Evolutionary conservation across 352 stramenopile species (phyloP).

Genomic region (Thalassiosira livingstoniorum): DNA sequence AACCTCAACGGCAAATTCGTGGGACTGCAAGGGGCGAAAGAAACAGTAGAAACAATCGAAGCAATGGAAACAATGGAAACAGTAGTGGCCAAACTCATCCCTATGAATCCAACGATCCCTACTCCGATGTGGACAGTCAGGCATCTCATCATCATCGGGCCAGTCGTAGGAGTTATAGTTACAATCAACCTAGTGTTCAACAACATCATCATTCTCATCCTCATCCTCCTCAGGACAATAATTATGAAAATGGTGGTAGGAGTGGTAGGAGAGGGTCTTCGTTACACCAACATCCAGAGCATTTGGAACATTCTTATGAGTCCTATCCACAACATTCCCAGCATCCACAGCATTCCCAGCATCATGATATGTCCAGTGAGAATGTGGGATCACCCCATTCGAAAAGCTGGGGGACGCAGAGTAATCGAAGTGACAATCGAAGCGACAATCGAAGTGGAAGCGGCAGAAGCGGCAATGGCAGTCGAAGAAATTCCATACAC

Average conservation of each 20-base stretch:
- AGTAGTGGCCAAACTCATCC: not conserved
- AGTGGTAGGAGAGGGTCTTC: not conserved
- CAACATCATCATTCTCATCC: not conserved
- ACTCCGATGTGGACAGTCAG: conserved; percentile 35
- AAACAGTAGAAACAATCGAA: not conserved
- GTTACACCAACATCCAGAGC: no score
- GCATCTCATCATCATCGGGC: conserved; percentile 21
- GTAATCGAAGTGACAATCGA: not conserved
- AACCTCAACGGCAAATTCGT: not conserved
- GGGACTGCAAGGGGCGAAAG: not conserved
- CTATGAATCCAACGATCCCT: conserved; percentile 10
- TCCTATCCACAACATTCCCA: not conserved
- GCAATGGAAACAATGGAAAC: not conserved
- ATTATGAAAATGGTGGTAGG: not conserved
- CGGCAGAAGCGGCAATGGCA: not conserved
- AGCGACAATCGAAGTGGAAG: not conserved
- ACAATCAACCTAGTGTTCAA: not conserved
- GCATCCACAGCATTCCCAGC: no score
- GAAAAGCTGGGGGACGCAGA: no score
- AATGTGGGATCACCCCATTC: not conserved
- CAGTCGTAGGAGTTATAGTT: no score
- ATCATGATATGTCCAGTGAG: no score
- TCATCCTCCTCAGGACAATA: not conserved
- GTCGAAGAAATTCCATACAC: not conserved
- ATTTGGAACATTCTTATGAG: no score